These are phyloP conservation scores for Malassezia psittaci DNA, from an alignment of 1,284 basidiomycete genomes.

Conservation along the genomic window DNA sequence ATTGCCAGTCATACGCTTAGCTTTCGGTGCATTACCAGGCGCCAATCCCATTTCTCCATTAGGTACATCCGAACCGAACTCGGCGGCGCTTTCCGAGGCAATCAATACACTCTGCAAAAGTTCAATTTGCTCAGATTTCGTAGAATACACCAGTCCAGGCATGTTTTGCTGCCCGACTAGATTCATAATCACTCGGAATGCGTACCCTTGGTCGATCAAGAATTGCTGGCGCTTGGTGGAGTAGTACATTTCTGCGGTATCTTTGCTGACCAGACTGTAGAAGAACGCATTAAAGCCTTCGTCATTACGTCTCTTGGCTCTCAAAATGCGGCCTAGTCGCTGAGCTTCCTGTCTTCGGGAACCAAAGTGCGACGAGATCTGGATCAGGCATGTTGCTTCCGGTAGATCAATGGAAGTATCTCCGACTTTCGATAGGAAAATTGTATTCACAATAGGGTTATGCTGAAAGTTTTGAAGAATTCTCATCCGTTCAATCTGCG, in stretches of 20 bases:
- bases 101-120: slow-evolving; percentile 78
- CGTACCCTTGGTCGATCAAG: slow-evolving; percentile 94
- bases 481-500: slow-evolving; percentile 88
- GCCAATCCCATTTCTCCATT: slow-evolving; percentile 40
- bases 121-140: slow-evolving; percentile 85
- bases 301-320: slow-evolving; percentile 94
- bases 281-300: slow-evolving; percentile 99
- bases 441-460: slow-evolving; percentile 85
- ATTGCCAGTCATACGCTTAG: slow-evolving; percentile 40
- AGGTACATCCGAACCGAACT: slow-evolving; percentile 71
- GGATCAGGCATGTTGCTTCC: slow-evolving; percentile 96
- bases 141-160: slow-evolving; percentile 81
- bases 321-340: slow-evolving; percentile 78
- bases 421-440: slow-evolving; percentile 97
- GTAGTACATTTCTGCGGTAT: slow-evolving; percentile 99
- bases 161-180: slow-evolving; percentile 80
- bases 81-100: slow-evolving; percentile 80
- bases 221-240: slow-evolving; percentile 98
- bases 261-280: slow-evolving; percentile 95
- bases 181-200: slow-evolving; percentile 98
- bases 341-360: slow-evolving; percentile 97
- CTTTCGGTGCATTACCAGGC: slow-evolving; percentile 20
- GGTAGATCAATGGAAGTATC: slow-evolving; percentile 98
- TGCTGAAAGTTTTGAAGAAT: slow-evolving; percentile 93
- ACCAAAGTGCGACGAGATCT: slow-evolving; percentile 99